phyloP scores from a whole-genome alignment of 2,329 filamentous ascomycete genomes.

The Sporothrix humicola region DNA sequence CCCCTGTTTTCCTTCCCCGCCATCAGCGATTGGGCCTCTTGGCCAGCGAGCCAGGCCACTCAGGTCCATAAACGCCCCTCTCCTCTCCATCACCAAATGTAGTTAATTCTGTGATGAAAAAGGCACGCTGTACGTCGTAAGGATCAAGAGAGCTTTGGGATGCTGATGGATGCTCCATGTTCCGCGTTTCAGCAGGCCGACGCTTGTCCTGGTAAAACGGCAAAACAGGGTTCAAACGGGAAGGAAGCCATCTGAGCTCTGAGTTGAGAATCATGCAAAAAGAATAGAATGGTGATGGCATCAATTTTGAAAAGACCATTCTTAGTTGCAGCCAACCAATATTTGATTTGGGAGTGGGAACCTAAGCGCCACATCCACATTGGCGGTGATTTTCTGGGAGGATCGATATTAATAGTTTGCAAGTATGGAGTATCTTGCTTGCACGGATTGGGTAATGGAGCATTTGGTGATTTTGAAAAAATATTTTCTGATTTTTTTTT shows the following conservation, averaged over 20 bases:
- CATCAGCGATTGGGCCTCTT: not conserved
- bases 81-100: not conserved
- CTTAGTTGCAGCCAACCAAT: not conserved
- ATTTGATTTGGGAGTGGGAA: not conserved
- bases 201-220: slow-evolving; percentile 26
- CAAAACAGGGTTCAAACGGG: slow-evolving; percentile 24
- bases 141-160: not conserved
- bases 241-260: not conserved
- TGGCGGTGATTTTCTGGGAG: not conserved
- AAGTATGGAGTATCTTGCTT: too few relatives aligned
- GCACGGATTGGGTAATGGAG: too few relatives aligned
- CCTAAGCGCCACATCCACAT: slow-evolving; percentile 26
- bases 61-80: not conserved
- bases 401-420: too few relatives aligned
- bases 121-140: slow-evolving; percentile 13
- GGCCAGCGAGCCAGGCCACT: not conserved
- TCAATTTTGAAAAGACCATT: not conserved
- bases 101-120: slow-evolving; percentile 5
- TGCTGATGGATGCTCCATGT: slow-evolving; percentile 29
- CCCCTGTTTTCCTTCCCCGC: slow-evolving; percentile 21
- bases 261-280: not conserved
- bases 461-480: not conserved
- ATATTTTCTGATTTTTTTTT: slow-evolving; percentile 9
- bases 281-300: not conserved
- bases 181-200: slow-evolving; percentile 32